Percentiles rank a stretch among this genome's conserved stretches.
These are phyloP conservation scores for Senna tora DNA, from an alignment of 306 rosid genomes.

Conservation along the genomic window DNA sequence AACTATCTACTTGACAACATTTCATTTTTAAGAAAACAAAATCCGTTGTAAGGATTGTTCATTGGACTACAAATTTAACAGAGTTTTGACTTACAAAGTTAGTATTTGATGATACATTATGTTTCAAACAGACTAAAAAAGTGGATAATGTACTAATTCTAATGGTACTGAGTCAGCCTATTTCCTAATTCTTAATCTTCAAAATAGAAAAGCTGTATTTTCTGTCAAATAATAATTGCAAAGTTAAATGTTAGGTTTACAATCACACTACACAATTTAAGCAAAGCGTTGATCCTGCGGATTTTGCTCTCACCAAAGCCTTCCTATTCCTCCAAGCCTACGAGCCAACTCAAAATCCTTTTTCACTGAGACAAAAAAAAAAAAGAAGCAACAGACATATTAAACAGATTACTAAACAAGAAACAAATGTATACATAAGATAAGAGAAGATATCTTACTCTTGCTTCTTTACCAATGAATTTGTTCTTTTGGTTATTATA, in stretches of 20 bases:
- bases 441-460: background rate
- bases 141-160: background rate
- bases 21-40: background rate
- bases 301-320: slow-evolving; percentile 63
- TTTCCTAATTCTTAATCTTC: background rate
- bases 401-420: background rate
- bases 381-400: slow-evolving; percentile 31
- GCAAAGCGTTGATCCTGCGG: background rate
- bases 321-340: slow-evolving; percentile 68
- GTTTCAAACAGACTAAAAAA: background rate
- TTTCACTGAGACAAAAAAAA: slow-evolving; percentile 62
- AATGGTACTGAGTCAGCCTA: slow-evolving; percentile 24
- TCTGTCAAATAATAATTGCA: slow-evolving; percentile 26
- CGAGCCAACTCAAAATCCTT: slow-evolving; percentile 93
- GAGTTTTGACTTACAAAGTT: slow-evolving; percentile 22
- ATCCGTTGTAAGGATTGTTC: background rate
- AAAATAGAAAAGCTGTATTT: slow-evolving; percentile 20
- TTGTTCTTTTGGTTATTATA: background rate
- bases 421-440: background rate
- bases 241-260: slow-evolving; percentile 22
- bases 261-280: slow-evolving; percentile 9
- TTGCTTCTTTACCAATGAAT: background rate
- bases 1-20: background rate
- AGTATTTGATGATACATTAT: slow-evolving; percentile 14
- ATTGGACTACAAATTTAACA: slow-evolving; percentile 16